A percentile compares a stretch with the other conserved stretches of the same genome.
phyloP scores from a whole-genome alignment of 768 basidiomycete species.

The Solioccasus polychromus region DNA sequence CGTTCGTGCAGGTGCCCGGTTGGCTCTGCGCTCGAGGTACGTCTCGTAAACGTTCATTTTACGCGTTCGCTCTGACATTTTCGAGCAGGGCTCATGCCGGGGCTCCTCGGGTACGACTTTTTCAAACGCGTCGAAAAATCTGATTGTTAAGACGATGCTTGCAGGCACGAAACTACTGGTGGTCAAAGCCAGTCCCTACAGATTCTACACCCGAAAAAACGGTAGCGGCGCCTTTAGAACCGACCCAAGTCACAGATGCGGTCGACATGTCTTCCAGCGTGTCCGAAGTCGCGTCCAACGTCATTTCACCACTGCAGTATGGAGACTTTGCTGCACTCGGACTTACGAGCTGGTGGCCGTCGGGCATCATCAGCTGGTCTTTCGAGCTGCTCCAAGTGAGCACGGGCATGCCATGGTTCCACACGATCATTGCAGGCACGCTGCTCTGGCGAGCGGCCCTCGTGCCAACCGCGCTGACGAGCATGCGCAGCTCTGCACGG shows the following conservation, averaged over 20 bases:
- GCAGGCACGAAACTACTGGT: slow-evolving; percentile 31
- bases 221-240: background rate
- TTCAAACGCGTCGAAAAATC: background rate
- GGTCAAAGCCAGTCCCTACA: slow-evolving; percentile 24
- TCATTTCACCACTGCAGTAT: slow-evolving; percentile 54
- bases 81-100: slow-evolving; percentile 15
- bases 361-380: slow-evolving; percentile 58
- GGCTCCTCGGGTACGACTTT: background rate
- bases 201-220: background rate
- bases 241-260: background rate
- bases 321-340: slow-evolving; percentile 74
- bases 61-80: slow-evolving; percentile 13
- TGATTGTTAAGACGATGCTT: slow-evolving; percentile 1
- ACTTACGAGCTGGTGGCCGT: slow-evolving; percentile 62
- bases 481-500: slow-evolving; percentile 52
- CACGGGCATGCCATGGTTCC: slow-evolving; percentile 78
- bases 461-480: slow-evolving; percentile 58
- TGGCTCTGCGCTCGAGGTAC: slow-evolving; percentile 28
- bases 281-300: slow-evolving; percentile 21
- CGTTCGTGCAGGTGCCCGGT: slow-evolving; percentile 19
- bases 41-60: too few species aligned
- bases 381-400: slow-evolving; percentile 68
- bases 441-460: slow-evolving; percentile 58
- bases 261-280: slow-evolving; percentile 5
- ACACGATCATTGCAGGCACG: slow-evolving; percentile 70